phyloP scores from a whole-genome alignment of 1,284 basidiomycete genomes.

The Cutaneotrichosporon mucoides region DNA sequence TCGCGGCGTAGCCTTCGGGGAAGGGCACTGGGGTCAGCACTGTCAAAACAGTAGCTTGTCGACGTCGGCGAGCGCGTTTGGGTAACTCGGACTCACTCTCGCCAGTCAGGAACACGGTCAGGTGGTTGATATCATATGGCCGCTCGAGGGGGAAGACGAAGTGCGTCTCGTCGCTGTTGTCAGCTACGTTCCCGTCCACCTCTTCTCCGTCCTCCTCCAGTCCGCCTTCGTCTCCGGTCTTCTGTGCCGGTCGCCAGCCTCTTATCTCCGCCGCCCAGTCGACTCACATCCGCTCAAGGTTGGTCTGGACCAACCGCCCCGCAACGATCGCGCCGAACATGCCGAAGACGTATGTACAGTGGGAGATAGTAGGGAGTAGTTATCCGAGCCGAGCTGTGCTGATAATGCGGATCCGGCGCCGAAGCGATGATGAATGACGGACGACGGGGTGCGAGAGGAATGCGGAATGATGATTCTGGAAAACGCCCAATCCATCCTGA shows the following conservation, averaged over 20 bases:
- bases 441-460: too few relatives aligned
- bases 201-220: neutral
- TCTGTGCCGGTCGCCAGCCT: too few relatives aligned
- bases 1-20: conserved; percentile 81
- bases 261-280: neutral
- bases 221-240: neutral
- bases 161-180: conserved; percentile 64
- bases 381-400: too few relatives aligned
- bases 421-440: too few relatives aligned
- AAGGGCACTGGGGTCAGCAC: conserved; percentile 53
- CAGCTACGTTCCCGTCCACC: neutral
- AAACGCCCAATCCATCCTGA: too few relatives aligned
- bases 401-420: too few relatives aligned
- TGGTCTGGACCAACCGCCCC: conserved; percentile 48
- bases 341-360: too few relatives aligned
- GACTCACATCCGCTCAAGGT: conserved; percentile 47
- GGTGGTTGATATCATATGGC: conserved; percentile 77
- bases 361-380: too few relatives aligned
- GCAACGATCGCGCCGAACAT: conserved; percentile 51
- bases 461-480: too few relatives aligned
- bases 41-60: too few relatives aligned
- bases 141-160: conserved; percentile 73
- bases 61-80: neutral
- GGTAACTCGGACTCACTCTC: too few relatives aligned
- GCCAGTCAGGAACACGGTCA: conserved; percentile 82